Evolutionary conservation across 768 basidiomycete species (phyloP), one percentile per base, ranked within the genome.

Genomic region (Lactarius hatsudake): DNA sequence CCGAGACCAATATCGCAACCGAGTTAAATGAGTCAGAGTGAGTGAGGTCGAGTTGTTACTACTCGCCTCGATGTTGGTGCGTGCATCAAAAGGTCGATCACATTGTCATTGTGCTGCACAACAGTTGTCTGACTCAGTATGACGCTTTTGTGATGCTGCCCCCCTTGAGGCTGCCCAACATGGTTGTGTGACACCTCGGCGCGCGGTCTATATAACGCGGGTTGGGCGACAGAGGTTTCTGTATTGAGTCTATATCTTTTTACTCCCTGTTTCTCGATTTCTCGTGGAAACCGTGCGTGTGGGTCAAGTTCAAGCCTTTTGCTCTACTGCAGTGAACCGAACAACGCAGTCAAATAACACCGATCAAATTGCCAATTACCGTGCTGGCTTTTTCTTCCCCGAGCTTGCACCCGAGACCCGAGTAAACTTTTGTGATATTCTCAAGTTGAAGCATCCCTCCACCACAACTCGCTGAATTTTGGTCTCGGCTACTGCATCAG

Each of bases 161-260:
- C 42, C 10, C 53, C 66, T 59, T 28, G 62, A 63, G 48, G 40
- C 48, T n/a, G 40, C 23, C 18, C 48, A 36, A 59, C 23, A 59
- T 40, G 38, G 38, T 30, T 10, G 20, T 13, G 36, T 13, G 13
- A n/a, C 28, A 2, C 26, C 51, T 13, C 26, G n/a, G n/a, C n/a
- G 23, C 54, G 23, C 56, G 38, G 32, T 36, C 30, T 68, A 68
- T 68, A 68, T 60, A 61, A 48, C 9, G 26, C 45, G 15, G n/a
- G 20, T 9, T 51, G 12, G 32, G 30, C 34, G 34, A 28, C 43
- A 38, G 45, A 62, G n/a, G 30, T 13, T 58, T 20, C 20, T 9
- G n/a, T 23, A 42, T 54, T 23, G 18, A 67, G 48, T 51, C 45
- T 57, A n/a, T 18, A 9, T 18, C 23, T 63, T 54, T 42, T 13